A percentile compares a stretch with the other conserved stretches of the same genome.
Conservation (phyloP, 352 stramenopile genomes). For the Thalassiosira mediterranea region DNA sequence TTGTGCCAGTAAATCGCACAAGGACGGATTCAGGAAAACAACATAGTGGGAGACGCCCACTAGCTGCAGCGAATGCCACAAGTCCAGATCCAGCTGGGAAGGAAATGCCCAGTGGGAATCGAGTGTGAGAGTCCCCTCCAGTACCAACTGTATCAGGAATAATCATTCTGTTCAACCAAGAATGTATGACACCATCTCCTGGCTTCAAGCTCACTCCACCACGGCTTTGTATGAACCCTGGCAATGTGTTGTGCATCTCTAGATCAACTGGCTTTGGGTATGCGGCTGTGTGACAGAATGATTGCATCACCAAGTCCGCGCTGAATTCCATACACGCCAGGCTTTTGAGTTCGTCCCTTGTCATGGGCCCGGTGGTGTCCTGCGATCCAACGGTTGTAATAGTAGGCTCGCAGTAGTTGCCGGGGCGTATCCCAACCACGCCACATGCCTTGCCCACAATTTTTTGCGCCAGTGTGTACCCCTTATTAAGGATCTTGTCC, state of each 20-base stretch:
- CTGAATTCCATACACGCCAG: slow-evolving; percentile 87
- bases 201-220: slow-evolving; percentile 85
- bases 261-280: slow-evolving; percentile 89
- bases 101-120: slow-evolving; percentile 88
- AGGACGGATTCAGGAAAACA: slow-evolving; percentile 88
- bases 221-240: slow-evolving; percentile 87
- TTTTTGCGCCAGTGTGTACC: slow-evolving; percentile 88
- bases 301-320: slow-evolving; percentile 89
- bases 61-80: slow-evolving; percentile 87
- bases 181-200: slow-evolving; percentile 89
- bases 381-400: slow-evolving; percentile 88
- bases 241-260: slow-evolving; percentile 87
- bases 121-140: slow-evolving; percentile 87
- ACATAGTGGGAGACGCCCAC: slow-evolving; percentile 86
- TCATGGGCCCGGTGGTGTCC: slow-evolving; percentile 89
- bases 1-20: slow-evolving; percentile 84
- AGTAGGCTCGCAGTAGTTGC: slow-evolving; percentile 86
- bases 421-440: slow-evolving; percentile 78
- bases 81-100: slow-evolving; percentile 87
- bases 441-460: slow-evolving; percentile 87
- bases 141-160: slow-evolving; percentile 88
- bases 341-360: slow-evolving; percentile 85
- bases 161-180: slow-evolving; percentile 89
- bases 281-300: slow-evolving; percentile 88
- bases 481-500: slow-evolving; percentile 57